Percentiles rank a stretch among this genome's conserved stretches.
Evolutionary conservation across 75 land plant genomes (phyloP).

Genomic region (Picea sitchensis): DNA sequence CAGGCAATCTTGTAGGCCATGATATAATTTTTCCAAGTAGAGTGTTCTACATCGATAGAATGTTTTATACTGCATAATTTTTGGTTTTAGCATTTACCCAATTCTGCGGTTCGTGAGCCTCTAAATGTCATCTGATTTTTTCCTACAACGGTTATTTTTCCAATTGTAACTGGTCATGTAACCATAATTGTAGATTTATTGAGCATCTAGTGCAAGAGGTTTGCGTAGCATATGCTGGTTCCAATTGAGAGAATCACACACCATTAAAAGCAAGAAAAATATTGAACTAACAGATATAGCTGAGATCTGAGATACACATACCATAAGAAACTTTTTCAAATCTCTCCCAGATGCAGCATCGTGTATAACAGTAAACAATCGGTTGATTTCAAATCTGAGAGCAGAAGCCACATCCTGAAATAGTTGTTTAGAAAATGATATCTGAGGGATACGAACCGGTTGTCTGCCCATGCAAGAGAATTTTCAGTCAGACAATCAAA

Average conservation of each 20-base stretch:
- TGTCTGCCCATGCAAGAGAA: slow-evolving; percentile 24
- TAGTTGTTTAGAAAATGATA: slow-evolving; percentile 47
- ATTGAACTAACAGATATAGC: neutral
- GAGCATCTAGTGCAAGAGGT: too few species aligned
- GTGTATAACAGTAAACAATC: slow-evolving; percentile 35
- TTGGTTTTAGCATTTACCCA: neutral
- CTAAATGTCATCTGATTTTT: neutral
- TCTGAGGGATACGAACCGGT: slow-evolving; percentile 52
- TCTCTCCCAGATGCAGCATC: slow-evolving; percentile 67
- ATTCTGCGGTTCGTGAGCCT: neutral
- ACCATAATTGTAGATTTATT: too few species aligned
- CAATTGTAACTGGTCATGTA: too few species aligned
- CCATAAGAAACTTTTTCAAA: slow-evolving; percentile 54
- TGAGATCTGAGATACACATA: slow-evolving; percentile 17
- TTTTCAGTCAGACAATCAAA: neutral
- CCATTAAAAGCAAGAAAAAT: too few species aligned
- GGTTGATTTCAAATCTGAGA: slow-evolving; percentile 54
- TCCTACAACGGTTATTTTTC: too few species aligned
- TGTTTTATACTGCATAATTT: neutral
- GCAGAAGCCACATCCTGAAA: slow-evolving; percentile 39
- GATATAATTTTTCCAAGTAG: neutral
- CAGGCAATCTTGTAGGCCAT: neutral
- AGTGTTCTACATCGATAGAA: neutral
- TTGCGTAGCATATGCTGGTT: too few species aligned
- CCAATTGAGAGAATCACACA: too few species aligned